A percentile compares a stretch with the other conserved stretches of the same genome.
Evolutionary conservation across 306 rosid genomes (phyloP).

Genomic region (Fragaria nilgerrensis): DNA sequence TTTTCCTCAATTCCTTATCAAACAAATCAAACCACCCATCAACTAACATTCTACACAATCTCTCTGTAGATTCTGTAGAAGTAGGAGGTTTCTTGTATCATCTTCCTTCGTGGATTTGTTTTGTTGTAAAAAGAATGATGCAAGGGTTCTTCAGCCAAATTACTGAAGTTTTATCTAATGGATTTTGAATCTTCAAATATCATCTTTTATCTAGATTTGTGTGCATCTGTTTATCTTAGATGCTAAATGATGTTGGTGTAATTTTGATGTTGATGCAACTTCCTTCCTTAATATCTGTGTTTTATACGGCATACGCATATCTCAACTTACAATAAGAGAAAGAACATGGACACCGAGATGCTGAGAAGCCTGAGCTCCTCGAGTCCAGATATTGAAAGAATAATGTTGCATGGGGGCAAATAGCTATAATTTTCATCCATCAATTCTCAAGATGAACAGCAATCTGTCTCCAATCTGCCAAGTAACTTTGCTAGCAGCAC

Average conservation of each 20-base stretch:
- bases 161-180: conserved; percentile 9
- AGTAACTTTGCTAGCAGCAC: background rate
- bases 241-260: background rate
- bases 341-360: background rate
- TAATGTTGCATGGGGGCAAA: background rate
- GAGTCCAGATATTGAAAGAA: background rate
- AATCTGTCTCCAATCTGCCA: background rate
- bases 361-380: background rate
- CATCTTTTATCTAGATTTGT: background rate
- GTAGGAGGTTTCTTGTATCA: conserved; percentile 14
- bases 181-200: conserved; percentile 3
- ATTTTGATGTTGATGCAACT: background rate
- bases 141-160: background rate
- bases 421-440: too few relatives aligned
- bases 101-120: background rate
- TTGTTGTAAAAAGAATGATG: conserved; percentile 16
- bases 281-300: background rate
- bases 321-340: background rate
- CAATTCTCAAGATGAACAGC: background rate
- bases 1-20: background rate
- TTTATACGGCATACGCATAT: background rate
- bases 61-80: conserved; percentile 4
- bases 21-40: background rate
- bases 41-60: background rate
- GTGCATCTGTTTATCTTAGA: background rate